phyloP scores from a whole-genome alignment of 257 asterid species.

The Leptodermis oblonga region DNA sequence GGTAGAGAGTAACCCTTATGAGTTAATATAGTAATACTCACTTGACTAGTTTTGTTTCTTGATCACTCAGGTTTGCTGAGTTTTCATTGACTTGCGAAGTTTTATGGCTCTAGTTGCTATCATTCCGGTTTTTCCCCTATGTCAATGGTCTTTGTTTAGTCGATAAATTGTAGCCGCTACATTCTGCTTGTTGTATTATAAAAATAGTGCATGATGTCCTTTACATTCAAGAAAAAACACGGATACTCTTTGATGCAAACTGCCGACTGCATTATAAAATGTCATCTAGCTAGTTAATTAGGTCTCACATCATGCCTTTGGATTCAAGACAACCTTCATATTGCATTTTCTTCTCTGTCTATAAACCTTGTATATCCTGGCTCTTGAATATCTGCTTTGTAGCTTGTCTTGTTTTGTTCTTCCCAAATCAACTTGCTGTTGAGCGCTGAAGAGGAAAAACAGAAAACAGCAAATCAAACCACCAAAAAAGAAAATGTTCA shows the following conservation, averaged over 20 bases:
- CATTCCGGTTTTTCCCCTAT: not conserved
- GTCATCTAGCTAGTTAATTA: constrained; percentile 1
- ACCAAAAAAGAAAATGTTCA: constrained; percentile 3
- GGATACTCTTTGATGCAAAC: not conserved
- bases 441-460: not conserved
- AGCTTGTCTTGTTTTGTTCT: not conserved
- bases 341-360: not conserved
- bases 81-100: not conserved
- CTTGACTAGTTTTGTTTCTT: not conserved
- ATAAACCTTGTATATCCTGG: not conserved
- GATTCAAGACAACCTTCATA: not conserved
- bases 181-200: not conserved
- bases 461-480: too few relatives aligned
- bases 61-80: not conserved
- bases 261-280: not conserved
- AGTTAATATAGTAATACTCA: not conserved
- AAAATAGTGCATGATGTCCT: too few relatives aligned
- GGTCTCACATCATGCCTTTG: not conserved
- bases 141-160: constrained; percentile 10
- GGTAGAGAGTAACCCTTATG: too few relatives aligned
- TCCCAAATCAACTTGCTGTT: not conserved
- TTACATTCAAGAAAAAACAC: not conserved
- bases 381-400: not conserved
- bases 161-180: not conserved
- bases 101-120: not conserved